Evolutionary conservation across 345 rosid genomes (phyloP).

Genomic region (Arabis hirsuta): DNA sequence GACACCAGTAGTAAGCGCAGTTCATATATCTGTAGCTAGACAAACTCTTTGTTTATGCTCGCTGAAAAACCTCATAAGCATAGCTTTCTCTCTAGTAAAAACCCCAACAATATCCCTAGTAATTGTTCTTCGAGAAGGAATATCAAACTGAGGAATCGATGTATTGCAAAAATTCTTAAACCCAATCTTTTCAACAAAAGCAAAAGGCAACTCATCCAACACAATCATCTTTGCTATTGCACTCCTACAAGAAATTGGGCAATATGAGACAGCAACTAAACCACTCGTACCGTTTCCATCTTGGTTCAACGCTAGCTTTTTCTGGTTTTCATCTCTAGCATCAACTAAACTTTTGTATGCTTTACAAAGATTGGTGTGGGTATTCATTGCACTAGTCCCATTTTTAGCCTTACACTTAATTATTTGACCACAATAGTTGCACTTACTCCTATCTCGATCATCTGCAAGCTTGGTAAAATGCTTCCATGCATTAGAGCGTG

Average conservation of each 20-base stretch:
- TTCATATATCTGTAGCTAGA: background rate
- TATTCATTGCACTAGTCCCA: background rate
- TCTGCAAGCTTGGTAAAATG: background rate
- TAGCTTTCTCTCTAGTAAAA: background rate
- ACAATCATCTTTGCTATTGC: constrained; percentile 1
- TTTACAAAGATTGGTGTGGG: background rate
- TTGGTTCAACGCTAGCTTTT: background rate
- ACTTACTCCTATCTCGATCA: background rate
- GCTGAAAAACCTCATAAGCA: background rate
- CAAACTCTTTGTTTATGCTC: background rate
- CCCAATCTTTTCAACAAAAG: constrained; percentile 7
- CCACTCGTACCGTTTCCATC: background rate
- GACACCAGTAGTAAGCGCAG: background rate
- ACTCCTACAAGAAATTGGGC: background rate
- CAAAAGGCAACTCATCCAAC: constrained; percentile 6
- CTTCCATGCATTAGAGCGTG: background rate
- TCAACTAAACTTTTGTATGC: background rate
- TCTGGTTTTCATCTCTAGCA: background rate
- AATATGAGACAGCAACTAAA: background rate
- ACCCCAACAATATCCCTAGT: background rate
- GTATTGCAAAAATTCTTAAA: background rate
- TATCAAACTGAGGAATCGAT: background rate
- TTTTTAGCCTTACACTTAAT: background rate
- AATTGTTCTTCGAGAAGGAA: background rate
- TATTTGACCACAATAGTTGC: background rate